Base-by-base conservation (phyloP, 352 stramenopile species). In the Phytophthora sp. region DNA sequence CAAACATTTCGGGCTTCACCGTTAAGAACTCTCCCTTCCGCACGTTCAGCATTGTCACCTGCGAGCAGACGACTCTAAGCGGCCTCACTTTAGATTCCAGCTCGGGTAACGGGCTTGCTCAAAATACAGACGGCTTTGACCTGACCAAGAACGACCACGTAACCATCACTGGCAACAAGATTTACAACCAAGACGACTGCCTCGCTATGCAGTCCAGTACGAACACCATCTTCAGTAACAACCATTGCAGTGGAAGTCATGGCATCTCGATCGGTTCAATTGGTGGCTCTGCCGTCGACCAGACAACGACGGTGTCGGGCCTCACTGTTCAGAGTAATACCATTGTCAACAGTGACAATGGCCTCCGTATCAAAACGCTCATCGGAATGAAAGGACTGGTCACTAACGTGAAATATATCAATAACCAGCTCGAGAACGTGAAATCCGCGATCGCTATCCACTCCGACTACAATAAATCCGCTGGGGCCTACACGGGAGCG, bases 161-260 rank as follows among this genome's bases (percentile, higher is more conserved):
- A 3, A 68, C 69, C 1, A 74, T 77, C 30, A 66, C 64, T 0
- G 50, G 50, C 50, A 77, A 77, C 55, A 67, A 38, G 13, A 67
- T 77, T 46, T 74, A 66, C 54, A 74, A 77, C 50, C 69, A 77
- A 20, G 63, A 63, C 44, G 63, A 72, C 26, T 72, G 61, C 21
- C 21, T 69, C 4, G 61, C 53, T 5, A 64, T 69, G 61, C 53
- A 63, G 45, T 69, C 61, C 13, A 63, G 61, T 21, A 63, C 53
- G 8, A 57, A 69, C 50, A 69, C 61, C 0, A 15, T 63, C 9
- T 69, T 69, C 45, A 57, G 18, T 16, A 44, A 51, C 31, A 73
- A 69, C 23, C 44, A 29, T 15, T 74, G 67, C 67, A 44, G 41
- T 18, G 61, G 61, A 11, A 49, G 67, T 30, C 61, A 71, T 38